Conservation (phyloP, 352 stramenopile genomes). For the Phytophthora boehmeriae region DNA sequence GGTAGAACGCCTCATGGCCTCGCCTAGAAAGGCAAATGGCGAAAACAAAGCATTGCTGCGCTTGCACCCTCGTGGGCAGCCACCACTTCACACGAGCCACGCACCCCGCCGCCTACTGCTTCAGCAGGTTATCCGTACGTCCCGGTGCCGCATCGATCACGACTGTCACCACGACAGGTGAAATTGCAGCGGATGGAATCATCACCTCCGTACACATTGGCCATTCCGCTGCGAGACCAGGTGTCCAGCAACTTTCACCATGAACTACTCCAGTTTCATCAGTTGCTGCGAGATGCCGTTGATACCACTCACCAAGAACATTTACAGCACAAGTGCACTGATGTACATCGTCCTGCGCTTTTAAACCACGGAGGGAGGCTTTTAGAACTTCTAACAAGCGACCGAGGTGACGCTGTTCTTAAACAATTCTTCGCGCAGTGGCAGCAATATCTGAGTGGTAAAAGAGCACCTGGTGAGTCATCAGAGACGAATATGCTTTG, state of each 20-base stretch:
- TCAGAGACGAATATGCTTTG: conserved; percentile 44
- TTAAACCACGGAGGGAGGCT: conserved; percentile 36
- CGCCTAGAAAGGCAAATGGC: conserved; percentile 22
- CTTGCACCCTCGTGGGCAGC: conserved; percentile 27
- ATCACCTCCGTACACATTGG: conserved; percentile 21
- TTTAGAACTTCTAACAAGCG: conserved; percentile 69
- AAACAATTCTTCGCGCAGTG: conserved; percentile 70
- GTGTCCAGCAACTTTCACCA: conserved; percentile 52
- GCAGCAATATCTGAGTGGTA: conserved; percentile 23
- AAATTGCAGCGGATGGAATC: conserved; percentile 44
- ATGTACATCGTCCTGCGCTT: conserved; percentile 5
- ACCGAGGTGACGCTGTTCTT: conserved; percentile 65
- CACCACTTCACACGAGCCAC: conserved; percentile 22
- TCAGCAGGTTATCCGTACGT: conserved; percentile 23
- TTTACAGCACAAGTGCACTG: conserved; percentile 8
- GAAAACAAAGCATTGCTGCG: conserved; percentile 16
- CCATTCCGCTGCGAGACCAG: conserved; percentile 38
- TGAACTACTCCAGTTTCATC: conserved; percentile 76
- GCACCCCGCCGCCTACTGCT: conserved; percentile 10
- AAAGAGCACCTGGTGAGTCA: background rate
- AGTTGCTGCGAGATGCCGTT: conserved; percentile 57
- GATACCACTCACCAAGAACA: conserved; percentile 12
- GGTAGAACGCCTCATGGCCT: background rate
- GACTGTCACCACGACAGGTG: conserved; percentile 37
- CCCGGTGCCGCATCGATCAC: conserved; percentile 14